Evolutionary conservation across 192 early-diverging fungal species (phyloP), one percentile per base, ranked within the genome.

Genomic region (Phycomyces nitens): DNA sequence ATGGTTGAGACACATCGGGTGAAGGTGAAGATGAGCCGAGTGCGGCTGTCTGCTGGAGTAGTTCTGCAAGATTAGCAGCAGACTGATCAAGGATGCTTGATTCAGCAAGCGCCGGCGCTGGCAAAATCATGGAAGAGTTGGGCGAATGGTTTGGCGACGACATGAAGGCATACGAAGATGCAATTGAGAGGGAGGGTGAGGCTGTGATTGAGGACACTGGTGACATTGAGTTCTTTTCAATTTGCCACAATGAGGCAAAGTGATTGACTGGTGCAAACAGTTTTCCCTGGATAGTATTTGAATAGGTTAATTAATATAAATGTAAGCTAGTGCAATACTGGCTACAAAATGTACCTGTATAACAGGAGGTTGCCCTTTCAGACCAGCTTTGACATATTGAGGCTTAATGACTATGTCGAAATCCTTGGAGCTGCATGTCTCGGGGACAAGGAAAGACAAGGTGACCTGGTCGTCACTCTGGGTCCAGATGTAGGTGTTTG

Each of bases 131-230:
- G 24, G 60, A 64, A 0, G 71, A 67, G 20, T 62, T 73, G 40
- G 71, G 71, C 49, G 71, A 73, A 21, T 70, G 69, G 9, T 41
- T 59, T 20, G 69, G 62, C 12, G 58, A 60, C 7, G 66, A 68
- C 56, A 70, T 53, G 42, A 73, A 67, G 29, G 65, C 65, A 73
- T 64, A 73, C 1, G 71, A 73, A 10, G 71, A 73, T 7, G 64
- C 71, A 64, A 66, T 70, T 27, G 73, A 75, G 26, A 75, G 56
- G 9, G 68, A 65, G 12, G 73, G 73, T n/a, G 73, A 75, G 0
- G 64, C 61, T 14, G 73, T 67, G 9, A 75, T 18, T 11, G 73
- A 75, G 16, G 73, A 75, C 26, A 70, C 65, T 2, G 73, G 58
- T 2, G 71, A 64, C n/a, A 56, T 43, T 9, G 56, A 34, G 26